Evolutionary conservation across 768 basidiomycete genomes (phyloP).

Genomic region (Serendipita sp.): DNA sequence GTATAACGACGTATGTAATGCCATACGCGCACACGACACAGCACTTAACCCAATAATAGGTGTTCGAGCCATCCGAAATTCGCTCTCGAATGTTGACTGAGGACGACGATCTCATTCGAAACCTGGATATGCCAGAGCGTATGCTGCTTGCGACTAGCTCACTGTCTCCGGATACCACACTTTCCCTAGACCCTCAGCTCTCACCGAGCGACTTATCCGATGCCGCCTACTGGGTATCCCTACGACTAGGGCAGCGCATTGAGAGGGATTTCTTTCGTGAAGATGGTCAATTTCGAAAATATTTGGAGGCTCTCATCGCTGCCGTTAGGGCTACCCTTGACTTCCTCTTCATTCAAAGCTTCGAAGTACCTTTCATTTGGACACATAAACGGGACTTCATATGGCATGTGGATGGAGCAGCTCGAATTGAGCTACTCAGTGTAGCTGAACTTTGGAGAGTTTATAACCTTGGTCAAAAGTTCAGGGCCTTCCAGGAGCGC

Average conservation of each 20-base stretch:
- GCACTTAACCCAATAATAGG: conserved; percentile 29
- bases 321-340: conserved; percentile 68
- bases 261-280: conserved; percentile 56
- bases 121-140: conserved; percentile 82
- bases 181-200: conserved; percentile 45
- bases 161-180: conserved; percentile 46
- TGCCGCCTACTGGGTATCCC: conserved; percentile 80
- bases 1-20: conserved; percentile 57
- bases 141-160: conserved; percentile 85
- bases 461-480: conserved; percentile 75
- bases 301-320: conserved; percentile 51
- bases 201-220: conserved; percentile 58
- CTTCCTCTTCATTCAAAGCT: conserved; percentile 71
- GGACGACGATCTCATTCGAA: conserved; percentile 84
- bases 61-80: conserved; percentile 97
- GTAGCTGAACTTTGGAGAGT: conserved; percentile 84
- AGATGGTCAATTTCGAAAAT: conserved; percentile 40
- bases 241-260: conserved; percentile 55
- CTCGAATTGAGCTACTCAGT: conserved; percentile 55
- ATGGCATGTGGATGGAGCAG: conserved; percentile 53
- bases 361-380: conserved; percentile 94
- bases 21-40: conserved; percentile 14
- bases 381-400: conserved; percentile 86
- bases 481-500: conserved; percentile 69
- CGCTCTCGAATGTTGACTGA: conserved; percentile 75